Percentiles rank a stretch among this genome's conserved stretches.
phyloP scores from a whole-genome alignment of 2,329 filamentous ascomycete species.

The Fusarium haematococcum region DNA sequence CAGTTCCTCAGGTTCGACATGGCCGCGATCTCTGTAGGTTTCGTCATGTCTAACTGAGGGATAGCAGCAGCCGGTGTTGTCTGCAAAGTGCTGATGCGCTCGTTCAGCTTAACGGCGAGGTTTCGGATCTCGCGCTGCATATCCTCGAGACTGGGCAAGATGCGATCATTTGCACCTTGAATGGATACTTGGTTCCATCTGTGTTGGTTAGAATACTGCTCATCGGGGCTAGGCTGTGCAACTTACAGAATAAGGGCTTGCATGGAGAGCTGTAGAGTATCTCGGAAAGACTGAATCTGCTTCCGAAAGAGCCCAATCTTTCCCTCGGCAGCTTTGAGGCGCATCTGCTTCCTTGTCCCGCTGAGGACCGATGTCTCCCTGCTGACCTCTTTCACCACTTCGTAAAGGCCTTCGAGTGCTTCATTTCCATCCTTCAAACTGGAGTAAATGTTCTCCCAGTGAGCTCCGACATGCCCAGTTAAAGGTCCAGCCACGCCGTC shows the following conservation, averaged over 20 bases:
- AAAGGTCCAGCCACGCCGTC: not conserved
- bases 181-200: not conserved
- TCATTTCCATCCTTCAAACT: not conserved
- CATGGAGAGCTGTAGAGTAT: not conserved
- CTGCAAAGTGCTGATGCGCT: not conserved
- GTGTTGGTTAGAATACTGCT: not conserved
- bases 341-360: not conserved
- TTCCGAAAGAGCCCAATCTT: not conserved
- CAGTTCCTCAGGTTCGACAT: not conserved
- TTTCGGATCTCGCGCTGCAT: not conserved
- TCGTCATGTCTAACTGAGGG: not conserved
- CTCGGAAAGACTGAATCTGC: not conserved
- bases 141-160: not conserved
- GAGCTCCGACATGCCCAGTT: not conserved
- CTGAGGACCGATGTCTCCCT: not conserved
- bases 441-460: conserved; percentile 7
- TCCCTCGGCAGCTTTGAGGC: not conserved
- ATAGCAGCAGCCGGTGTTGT: not conserved
- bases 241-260: not conserved
- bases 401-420: not conserved
- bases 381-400: not conserved
- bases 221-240: not conserved
- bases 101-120: not conserved
- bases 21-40: not conserved
- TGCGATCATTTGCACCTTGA: not conserved